Conservation (phyloP, 140 eudicot species). For the Oenanthe javanica region DNA sequence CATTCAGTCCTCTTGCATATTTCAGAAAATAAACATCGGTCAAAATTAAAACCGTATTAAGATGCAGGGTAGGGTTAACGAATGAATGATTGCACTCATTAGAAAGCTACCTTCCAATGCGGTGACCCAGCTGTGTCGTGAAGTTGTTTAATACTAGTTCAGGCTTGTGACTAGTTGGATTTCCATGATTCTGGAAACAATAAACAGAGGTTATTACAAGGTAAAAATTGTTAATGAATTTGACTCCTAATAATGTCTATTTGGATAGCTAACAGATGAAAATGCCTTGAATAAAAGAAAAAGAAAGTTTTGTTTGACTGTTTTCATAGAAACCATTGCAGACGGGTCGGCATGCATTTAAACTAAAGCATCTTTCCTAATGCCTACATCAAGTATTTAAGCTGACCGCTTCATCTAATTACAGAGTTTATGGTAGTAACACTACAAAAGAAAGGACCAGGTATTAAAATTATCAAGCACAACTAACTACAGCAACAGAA, state of each 20-base stretch:
- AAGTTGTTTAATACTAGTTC: slow-evolving; percentile 84
- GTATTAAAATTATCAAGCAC: background rate
- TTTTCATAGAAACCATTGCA: background rate
- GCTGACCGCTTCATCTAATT: background rate
- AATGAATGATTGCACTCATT: background rate
- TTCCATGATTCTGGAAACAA: slow-evolving; percentile 85
- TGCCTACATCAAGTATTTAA: background rate
- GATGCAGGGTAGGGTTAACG: background rate
- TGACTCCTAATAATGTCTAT: background rate
- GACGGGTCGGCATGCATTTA: background rate
- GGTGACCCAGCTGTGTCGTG: slow-evolving; percentile 88
- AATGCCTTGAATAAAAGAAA: background rate
- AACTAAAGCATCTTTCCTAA: background rate
- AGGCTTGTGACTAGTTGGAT: slow-evolving; percentile 86
- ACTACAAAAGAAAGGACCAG: background rate
- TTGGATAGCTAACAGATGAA: background rate
- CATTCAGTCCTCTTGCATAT: background rate
- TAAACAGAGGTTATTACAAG: background rate
- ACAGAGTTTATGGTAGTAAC: background rate
- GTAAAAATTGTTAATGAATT: background rate
- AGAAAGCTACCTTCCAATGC: slow-evolving; percentile 66
- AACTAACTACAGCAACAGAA: background rate
- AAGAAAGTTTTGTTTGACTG: background rate
- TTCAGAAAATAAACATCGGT: background rate
- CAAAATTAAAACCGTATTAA: background rate